Percentiles rank a stretch among this genome's conserved stretches.
These are phyloP conservation scores for Aspergillus sp. DNA, from an alignment of 2,329 filamentous ascomycete genomes.

Conservation along the genomic window DNA sequence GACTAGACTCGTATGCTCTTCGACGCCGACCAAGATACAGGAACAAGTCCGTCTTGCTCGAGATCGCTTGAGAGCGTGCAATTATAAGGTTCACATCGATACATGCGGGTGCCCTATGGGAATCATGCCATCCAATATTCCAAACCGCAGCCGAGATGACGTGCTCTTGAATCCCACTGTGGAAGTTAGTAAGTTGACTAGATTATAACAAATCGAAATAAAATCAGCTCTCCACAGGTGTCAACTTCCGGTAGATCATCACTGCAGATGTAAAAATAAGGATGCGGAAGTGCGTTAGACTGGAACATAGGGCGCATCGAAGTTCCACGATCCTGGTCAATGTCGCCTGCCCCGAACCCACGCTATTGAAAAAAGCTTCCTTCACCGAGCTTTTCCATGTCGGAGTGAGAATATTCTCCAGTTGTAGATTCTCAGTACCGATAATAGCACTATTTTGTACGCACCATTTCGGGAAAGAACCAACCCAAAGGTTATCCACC, in stretches of 20 bases:
- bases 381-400: background rate
- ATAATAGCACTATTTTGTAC: background rate
- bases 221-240: background rate
- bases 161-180: background rate
- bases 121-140: background rate
- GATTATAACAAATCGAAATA: background rate
- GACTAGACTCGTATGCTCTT: background rate
- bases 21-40: background rate
- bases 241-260: background rate
- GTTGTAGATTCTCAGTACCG: background rate
- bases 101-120: background rate
- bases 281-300: constrained; percentile 20
- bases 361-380: constrained; percentile 5
- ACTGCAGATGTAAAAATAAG: constrained; percentile 3
- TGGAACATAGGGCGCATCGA: constrained; percentile 16
- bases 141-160: background rate
- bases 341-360: constrained; percentile 17
- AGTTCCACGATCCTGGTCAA: constrained; percentile 14
- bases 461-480: background rate
- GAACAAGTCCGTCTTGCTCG: background rate
- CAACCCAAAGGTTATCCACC: background rate
- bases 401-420: background rate
- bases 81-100: background rate
- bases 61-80: background rate
- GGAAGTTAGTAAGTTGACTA: background rate